Conservation (phyloP, 352 stramenopile species). For the Globisporangium cystogenes region DNA sequence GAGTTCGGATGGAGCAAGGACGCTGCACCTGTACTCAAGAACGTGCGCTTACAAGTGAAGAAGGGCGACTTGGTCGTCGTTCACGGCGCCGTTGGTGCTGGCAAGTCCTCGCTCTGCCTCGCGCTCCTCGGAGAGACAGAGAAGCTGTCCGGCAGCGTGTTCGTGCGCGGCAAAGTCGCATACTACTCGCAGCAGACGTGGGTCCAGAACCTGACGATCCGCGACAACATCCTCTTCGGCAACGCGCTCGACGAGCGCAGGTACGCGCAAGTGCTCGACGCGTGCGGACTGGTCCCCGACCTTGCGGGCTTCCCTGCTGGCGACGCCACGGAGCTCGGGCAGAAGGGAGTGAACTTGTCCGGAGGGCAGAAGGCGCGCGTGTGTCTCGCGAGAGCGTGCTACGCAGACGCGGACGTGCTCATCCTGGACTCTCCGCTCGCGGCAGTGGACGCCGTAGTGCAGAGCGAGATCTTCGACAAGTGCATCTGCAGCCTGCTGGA, state of each 20-base stretch:
- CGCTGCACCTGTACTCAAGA: conserved; percentile 16
- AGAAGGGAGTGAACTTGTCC: no score
- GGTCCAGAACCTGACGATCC: conserved; percentile 93
- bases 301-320: neutral
- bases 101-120: conserved; percentile 41
- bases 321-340: neutral
- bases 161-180: conserved; percentile 30
- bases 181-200: conserved; percentile 89
- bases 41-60: conserved; percentile 33
- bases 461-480: conserved; percentile 86
- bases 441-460: conserved; percentile 93
- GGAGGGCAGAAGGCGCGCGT: no score
- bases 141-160: conserved; percentile 24
- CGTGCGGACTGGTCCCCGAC: neutral
- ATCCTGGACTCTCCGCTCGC: conserved; percentile 92
- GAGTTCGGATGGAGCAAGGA: conserved; percentile 20
- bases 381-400: conserved; percentile 57
- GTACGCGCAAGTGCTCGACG: neutral
- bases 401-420: conserved; percentile 53
- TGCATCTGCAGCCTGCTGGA: conserved; percentile 34
- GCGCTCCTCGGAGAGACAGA: conserved; percentile 76
- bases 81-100: conserved; percentile 33
- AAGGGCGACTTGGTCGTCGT: conserved; percentile 41
- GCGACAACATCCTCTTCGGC: conserved; percentile 94
- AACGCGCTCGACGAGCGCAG: no score